phyloP scores from a whole-genome alignment of 1,284 basidiomycete genomes.

The Meripilus lineatus region DNA sequence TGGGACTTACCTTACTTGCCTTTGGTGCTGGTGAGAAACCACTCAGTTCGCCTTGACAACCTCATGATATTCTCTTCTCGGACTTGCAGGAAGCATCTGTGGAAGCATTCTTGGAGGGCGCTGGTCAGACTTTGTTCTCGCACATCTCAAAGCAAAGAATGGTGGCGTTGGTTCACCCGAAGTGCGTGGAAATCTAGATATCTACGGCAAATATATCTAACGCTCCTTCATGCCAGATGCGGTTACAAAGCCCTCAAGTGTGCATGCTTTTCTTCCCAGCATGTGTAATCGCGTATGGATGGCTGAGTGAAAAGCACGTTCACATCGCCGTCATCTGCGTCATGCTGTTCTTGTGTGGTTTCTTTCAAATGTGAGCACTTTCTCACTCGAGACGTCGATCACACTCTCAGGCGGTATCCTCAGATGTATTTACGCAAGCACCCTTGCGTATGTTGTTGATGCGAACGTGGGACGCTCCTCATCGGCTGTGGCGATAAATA shows the following conservation, averaged over 20 bases:
- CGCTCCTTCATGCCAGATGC: constrained; percentile 49
- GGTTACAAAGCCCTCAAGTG: constrained; percentile 57
- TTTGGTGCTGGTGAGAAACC: constrained; percentile 59
- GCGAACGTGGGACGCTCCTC: constrained; percentile 71
- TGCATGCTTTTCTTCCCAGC: constrained; percentile 54
- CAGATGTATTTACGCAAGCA: constrained; percentile 38
- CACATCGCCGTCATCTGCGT: constrained; percentile 61
- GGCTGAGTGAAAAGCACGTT: constrained; percentile 64
- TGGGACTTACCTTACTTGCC: constrained; percentile 72
- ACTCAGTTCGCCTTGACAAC: constrained; percentile 1
- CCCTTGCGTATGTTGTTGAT: constrained; percentile 74
- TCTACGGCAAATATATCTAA: not conserved
- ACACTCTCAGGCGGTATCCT: not conserved
- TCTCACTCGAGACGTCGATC: constrained; percentile 4
- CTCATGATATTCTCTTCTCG: no score
- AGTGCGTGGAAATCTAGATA: constrained; percentile 40
- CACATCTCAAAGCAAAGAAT: constrained; percentile 50
- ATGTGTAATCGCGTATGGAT: constrained; percentile 67
- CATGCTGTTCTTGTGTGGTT: constrained; percentile 61
- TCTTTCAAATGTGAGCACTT: constrained; percentile 59
- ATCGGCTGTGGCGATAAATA: constrained; percentile 68
- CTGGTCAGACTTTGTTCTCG: constrained; percentile 68
- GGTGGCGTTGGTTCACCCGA: constrained; percentile 63
- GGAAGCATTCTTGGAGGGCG: constrained; percentile 76
- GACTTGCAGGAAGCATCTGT: constrained; percentile 47